Percentiles rank a stretch among this genome's conserved stretches.
phyloP scores from a whole-genome alignment of 2,329 filamentous ascomycete genomes.

The Thelonectria olida region DNA sequence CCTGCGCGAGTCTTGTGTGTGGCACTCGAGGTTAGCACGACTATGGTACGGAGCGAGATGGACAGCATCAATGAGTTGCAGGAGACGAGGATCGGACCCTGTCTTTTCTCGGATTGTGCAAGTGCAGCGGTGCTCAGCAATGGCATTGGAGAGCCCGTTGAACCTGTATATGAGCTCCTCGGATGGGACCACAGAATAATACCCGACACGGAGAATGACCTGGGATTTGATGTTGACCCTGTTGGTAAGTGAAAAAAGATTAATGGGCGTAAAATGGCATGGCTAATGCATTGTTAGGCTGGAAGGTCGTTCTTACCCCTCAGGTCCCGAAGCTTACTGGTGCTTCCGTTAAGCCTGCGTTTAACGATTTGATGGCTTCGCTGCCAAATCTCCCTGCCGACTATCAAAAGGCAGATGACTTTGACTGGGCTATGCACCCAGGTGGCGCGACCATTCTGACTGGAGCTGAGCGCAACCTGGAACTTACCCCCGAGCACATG shows the following conservation, averaged over 20 bases:
- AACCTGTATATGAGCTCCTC: conserved; percentile 66
- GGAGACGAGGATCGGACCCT: conserved; percentile 71
- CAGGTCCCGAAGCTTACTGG: conserved; percentile 67
- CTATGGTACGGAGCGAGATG: conserved; percentile 71
- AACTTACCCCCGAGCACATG: conserved; percentile 70
- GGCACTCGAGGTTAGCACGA: conserved; percentile 70
- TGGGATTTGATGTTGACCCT: conserved; percentile 73
- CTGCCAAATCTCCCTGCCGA: conserved; percentile 54
- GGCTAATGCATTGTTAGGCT: conserved; percentile 52
- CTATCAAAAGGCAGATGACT: conserved; percentile 61
- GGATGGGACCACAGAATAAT: conserved; percentile 73
- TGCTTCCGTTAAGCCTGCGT: conserved; percentile 61
- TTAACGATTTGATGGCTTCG: conserved; percentile 61
- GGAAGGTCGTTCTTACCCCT: conserved; percentile 73
- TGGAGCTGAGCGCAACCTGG: conserved; percentile 67
- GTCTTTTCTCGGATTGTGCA: conserved; percentile 77
- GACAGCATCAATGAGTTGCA: conserved; percentile 68
- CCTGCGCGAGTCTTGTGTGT: conserved; percentile 72
- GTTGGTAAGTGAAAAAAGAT: conserved; percentile 53
- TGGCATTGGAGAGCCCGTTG: conserved; percentile 58
- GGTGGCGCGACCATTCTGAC: conserved; percentile 74
- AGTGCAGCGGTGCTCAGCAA: conserved; percentile 73
- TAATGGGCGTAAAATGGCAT: not conserved
- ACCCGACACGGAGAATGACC: conserved; percentile 67
- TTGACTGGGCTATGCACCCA: conserved; percentile 79